phyloP scores from a whole-genome alignment of 176 grass and related monocot species.

The Guadua angustifolia region DNA sequence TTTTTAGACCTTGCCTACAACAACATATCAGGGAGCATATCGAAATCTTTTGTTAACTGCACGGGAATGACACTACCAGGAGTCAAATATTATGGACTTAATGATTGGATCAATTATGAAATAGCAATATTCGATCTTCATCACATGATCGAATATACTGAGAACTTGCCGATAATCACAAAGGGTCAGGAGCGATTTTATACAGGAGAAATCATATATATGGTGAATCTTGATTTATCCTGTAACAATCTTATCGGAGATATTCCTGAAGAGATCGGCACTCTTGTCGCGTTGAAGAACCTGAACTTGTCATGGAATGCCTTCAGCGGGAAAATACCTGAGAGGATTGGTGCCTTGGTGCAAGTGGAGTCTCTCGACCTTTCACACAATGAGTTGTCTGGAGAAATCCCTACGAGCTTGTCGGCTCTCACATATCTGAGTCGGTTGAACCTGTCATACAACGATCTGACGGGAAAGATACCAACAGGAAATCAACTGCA shows the following conservation, averaged over 20 bases:
- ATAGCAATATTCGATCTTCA: fast-evolving
- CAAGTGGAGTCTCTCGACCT: too few species aligned
- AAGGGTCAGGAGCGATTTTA: constrained; percentile 33
- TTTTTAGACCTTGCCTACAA: constrained; percentile 44
- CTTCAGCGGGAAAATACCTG: too few species aligned
- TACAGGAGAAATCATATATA: background rate
- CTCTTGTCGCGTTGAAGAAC: too few species aligned
- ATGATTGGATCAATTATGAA: background rate
- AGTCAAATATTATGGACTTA: background rate
- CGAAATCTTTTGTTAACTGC: constrained; percentile 1
- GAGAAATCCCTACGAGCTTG: too few species aligned
- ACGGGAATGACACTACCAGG: background rate
- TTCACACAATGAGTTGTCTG: too few species aligned
- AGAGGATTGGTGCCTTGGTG: too few species aligned
- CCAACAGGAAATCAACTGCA: too few species aligned
- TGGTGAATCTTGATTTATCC: constrained; percentile 36
- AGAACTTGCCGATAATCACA: background rate
- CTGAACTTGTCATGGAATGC: too few species aligned
- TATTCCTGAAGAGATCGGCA: constrained; percentile 8
- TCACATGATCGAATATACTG: background rate
- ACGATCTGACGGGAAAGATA: too few species aligned
- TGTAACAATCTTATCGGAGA: constrained; percentile 28
- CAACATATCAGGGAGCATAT: constrained; percentile 39
- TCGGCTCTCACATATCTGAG: too few species aligned
- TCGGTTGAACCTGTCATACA: too few species aligned